Conservation (phyloP, 2,329 filamentous ascomycete genomes). For the Colletotrichum higginsianum region DNA sequence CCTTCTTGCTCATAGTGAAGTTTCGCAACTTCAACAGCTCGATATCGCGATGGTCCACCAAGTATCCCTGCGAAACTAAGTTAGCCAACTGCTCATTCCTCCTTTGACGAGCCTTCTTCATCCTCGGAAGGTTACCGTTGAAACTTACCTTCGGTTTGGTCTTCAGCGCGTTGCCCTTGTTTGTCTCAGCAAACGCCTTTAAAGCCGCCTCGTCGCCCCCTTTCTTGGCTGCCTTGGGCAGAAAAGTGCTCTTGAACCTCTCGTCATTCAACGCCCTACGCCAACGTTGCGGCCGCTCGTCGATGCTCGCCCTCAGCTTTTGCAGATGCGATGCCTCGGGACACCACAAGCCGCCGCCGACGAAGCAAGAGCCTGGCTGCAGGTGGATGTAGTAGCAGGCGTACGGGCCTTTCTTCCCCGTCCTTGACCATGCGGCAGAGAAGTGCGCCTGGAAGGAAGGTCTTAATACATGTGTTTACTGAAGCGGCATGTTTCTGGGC, state of each 20-base stretch:
- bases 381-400: constrained; percentile 91
- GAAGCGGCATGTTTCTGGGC: neutral
- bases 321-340: constrained; percentile 78
- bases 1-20: constrained; percentile 79
- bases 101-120: neutral
- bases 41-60: constrained; percentile 82
- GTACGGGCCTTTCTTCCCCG: constrained; percentile 88
- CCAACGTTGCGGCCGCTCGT: constrained; percentile 79
- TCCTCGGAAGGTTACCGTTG: neutral
- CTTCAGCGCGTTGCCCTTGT: constrained; percentile 83
- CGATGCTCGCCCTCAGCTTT: constrained; percentile 80
- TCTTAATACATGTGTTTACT: neutral
- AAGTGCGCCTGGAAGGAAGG: constrained; percentile 76
- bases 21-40: constrained; percentile 84
- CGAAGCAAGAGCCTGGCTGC: constrained; percentile 78
- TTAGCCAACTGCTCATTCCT: neutral
- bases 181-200: constrained; percentile 78
- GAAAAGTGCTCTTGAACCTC: constrained; percentile 74
- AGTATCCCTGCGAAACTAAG: constrained; percentile 74
- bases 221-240: constrained; percentile 61
- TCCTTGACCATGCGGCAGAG: constrained; percentile 88
- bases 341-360: constrained; percentile 88
- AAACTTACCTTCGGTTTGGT: constrained; percentile 83
- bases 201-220: constrained; percentile 72
- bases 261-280: constrained; percentile 76